Evolutionary conservation across 2,329 filamentous ascomycete genomes (phyloP), one percentile per base, ranked within the genome.

Genomic region (Cercospora sp.): DNA sequence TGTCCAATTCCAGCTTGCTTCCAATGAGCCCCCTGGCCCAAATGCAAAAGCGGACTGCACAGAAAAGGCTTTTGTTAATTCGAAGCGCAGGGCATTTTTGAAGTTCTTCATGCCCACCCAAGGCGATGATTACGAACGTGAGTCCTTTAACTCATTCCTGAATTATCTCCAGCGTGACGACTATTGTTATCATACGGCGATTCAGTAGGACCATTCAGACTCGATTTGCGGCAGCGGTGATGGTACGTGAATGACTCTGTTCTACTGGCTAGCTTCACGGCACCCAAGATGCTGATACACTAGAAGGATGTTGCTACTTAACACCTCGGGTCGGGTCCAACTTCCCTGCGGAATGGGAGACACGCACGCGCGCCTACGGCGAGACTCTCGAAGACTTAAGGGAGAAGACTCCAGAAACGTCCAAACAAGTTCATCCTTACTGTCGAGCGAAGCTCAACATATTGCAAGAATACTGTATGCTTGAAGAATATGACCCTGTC

Each of bases 341-440:
- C 51, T 64, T 64, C 51, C 62, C 62, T 23, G 45, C 13, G 16
- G 7, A 58, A 28, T 64, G 62, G 62, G 62, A 64, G 48, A 64
- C 45, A 16, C 62, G 57, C 30, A 23, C 57, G n/a, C 36, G 39
- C 18, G 39, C 39, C 33, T 55, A 30, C 23, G 60, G 20, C 26
- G n/a, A 8, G 36, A 65, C 36, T 18, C 57, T 18, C 30, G 31
- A 30, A 26, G 23, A 31, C 23, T 23, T 48, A 45, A 71, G 68
- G 69, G 70, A 70, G 65, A 72, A 70, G 61, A 68, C 36, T 33
- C 68, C 67, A 60, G 31, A 18, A 39, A 33, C 10, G n/a, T 53
- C 13, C 45, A 53, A 20, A 30, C 45, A 63, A 28, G 53, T 63
- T 23, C 28, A 53, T 51, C 28, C 45, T 20, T 45, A 23, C 18